These are phyloP conservation scores for Chlorella sp. DNA, from an alignment of 139 green algal genomes.

Conservation along the genomic window DNA sequence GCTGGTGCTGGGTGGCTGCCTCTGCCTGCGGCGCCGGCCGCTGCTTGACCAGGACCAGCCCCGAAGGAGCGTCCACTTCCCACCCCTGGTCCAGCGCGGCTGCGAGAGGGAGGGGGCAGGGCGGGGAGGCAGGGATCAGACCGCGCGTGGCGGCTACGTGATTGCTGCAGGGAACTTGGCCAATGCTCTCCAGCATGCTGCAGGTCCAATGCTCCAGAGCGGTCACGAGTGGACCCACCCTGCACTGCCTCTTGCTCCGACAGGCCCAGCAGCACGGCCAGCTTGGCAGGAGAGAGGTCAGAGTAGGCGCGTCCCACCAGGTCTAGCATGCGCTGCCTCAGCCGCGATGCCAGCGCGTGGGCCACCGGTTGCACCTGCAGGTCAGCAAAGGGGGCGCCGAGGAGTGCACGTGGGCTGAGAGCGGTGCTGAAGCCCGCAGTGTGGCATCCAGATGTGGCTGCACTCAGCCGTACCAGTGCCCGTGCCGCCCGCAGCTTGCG, in stretches of 20 bases:
- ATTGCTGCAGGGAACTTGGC: neutral
- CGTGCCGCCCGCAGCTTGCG: no score
- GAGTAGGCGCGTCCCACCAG: constrained; percentile 20
- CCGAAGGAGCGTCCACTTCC: neutral
- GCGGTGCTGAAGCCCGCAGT: neutral
- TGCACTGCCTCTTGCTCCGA: constrained; percentile 16
- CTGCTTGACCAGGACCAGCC: constrained; percentile 2
- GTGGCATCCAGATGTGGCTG: neutral
- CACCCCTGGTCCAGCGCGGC: constrained; percentile 12
- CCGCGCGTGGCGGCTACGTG: neutral
- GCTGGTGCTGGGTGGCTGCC: neutral
- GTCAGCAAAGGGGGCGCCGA: neutral
- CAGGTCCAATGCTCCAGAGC: neutral
- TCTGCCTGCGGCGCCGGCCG: neutral
- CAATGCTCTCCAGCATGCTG: neutral
- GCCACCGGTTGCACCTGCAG: constrained; percentile 7
- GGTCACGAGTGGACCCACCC: neutral
- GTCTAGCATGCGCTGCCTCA: constrained; percentile 7
- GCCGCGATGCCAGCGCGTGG: neutral
- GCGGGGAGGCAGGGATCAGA: neutral
- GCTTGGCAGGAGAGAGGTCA: constrained; percentile 7
- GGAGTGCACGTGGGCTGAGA: neutral
- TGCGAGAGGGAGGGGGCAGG: neutral
- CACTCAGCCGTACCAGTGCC: neutral
- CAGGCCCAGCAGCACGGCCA: constrained; percentile 22